These are phyloP conservation scores for Lasiodiplodia theobromae DNA, from an alignment of 2,329 filamentous ascomycete species.

Conservation along the genomic window DNA sequence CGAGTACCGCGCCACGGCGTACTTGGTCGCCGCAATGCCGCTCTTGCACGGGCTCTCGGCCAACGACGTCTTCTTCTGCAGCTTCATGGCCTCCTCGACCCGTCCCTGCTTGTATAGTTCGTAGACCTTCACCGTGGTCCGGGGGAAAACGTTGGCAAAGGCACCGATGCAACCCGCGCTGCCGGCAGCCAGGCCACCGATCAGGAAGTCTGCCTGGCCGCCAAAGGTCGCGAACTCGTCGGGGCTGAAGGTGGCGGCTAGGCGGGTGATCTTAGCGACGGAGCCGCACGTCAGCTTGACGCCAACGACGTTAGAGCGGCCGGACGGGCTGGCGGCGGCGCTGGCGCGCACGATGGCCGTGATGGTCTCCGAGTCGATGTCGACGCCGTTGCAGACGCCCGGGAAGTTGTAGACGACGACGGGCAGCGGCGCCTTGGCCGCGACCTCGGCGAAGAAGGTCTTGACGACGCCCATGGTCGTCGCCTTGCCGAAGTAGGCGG, in stretches of 20 bases:
- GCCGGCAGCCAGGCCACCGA: constrained; percentile 61
- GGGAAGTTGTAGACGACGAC: constrained; percentile 78
- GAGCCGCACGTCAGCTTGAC: constrained; percentile 77
- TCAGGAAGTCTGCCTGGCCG: constrained; percentile 75
- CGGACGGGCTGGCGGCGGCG: constrained; percentile 53
- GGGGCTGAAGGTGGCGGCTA: constrained; percentile 57
- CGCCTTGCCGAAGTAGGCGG: constrained; percentile 46
- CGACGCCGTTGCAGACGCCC: constrained; percentile 65
- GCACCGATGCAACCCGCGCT: constrained; percentile 60
- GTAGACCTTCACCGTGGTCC: constrained; percentile 65
- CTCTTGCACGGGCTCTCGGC: constrained; percentile 71
- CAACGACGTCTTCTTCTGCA: constrained; percentile 69
- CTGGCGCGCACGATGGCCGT: constrained; percentile 39
- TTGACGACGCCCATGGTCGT: constrained; percentile 51
- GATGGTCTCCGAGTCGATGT: constrained; percentile 71
- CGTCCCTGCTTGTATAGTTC: constrained; percentile 66
- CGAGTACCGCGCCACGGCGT: constrained; percentile 67
- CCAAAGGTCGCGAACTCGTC: constrained; percentile 71
- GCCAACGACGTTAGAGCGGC: constrained; percentile 58
- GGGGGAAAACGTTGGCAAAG: constrained; percentile 51
- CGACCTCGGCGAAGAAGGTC: constrained; percentile 57
- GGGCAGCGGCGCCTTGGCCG: constrained; percentile 65
- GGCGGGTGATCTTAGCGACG: constrained; percentile 73
- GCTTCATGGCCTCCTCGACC: constrained; percentile 62
- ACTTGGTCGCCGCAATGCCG: constrained; percentile 73